These are phyloP conservation scores for Monilinia aucupariae DNA, from an alignment of 2,329 filamentous ascomycete species.

Conservation along the genomic window DNA sequence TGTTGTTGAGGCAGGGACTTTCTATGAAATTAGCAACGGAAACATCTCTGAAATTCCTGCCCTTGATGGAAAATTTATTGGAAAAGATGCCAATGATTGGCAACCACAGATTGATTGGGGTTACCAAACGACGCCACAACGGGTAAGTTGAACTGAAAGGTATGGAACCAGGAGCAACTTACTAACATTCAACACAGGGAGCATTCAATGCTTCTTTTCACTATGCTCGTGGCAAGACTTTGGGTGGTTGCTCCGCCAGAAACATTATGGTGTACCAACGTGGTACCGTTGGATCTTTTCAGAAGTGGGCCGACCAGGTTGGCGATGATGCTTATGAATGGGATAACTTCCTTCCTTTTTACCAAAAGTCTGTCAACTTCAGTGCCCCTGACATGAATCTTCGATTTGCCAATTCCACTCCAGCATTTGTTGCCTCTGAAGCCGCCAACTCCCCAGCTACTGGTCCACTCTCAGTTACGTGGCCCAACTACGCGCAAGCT, in stretches of 20 bases:
- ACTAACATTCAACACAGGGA: conserved; percentile 2
- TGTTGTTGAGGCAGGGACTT: conserved; percentile 18
- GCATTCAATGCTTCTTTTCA: conserved; percentile 15
- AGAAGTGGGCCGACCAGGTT: conserved; percentile 41
- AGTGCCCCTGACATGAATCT: conserved; percentile 9
- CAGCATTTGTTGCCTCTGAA: conserved; percentile 25
- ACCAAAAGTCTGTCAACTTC: conserved; percentile 28
- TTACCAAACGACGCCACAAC: conserved; percentile 31
- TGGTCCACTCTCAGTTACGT: conserved; percentile 40
- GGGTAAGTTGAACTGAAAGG: conserved; percentile 14
- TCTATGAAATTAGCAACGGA: conserved; percentile 19
- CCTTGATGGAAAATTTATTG: conserved; percentile 4
- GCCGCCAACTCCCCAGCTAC: conserved; percentile 31
- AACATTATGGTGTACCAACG: conserved; percentile 36
- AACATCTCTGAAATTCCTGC: conserved; percentile 14
- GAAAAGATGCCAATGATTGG: conserved; percentile 15
- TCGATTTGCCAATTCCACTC: conserved; percentile 31
- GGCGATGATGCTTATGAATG: conserved; percentile 43
- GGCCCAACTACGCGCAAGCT: conserved; percentile 38
- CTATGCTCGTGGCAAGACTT: conserved; percentile 33
- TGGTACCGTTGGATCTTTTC: conserved; percentile 31
- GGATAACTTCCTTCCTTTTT: conserved; percentile 42
- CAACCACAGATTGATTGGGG: conserved; percentile 31
- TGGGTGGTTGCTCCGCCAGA: conserved; percentile 33
- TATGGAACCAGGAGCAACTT: not conserved